Base-by-base conservation (phyloP, 78 protist species). In the Corallochytrium limacisporum region DNA sequence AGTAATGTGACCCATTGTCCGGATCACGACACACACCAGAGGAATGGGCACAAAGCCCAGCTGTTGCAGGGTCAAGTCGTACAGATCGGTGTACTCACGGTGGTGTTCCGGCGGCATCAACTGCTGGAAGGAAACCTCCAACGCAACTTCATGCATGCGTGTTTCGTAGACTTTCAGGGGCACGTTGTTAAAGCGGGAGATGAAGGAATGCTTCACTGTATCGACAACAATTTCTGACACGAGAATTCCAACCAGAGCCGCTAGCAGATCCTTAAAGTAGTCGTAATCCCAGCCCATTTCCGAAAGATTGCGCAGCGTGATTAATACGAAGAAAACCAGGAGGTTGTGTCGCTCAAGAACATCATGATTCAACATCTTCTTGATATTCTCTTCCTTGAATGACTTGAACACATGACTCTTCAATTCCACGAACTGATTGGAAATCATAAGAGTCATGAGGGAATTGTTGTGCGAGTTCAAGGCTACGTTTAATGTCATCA, bases 121-220 rank as follows among this genome's bases (percentile, higher is more conserved):
- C n/a, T n/a, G n/a, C n/a, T n/a, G n/a, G n/a, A n/a, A n/a, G n/a
- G n/a, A n/a, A n/a, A n/a, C n/a, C n/a, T n/a, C n/a, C n/a, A n/a
- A n/a, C n/a, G n/a, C n/a, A n/a, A n/a, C n/a, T n/a, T n/a, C n/a
- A n/a, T n/a, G n/a, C n/a, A n/a, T n/a, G n/a, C n/a, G n/a, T n/a
- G n/a, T n/a, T n/a, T n/a, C n/a, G n/a, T n/a, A n/a, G n/a, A n/a
- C n/a, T n/a, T n/a, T n/a, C n/a, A n/a, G n/a, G n/a, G n/a, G n/a
- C n/a, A n/a, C n/a, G n/a, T n/a, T n/a, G 57, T 89, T 85, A 65
- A 76, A 85, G 78, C 76, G 78, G n/a, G 83, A 78, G 43, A 90
- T 67, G 65, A 90, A 90, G 8, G 91, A 65, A 48, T 90, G 95
- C 66, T 90, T 90, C 40, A 83, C 68, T 49, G 82, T 78, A 69